Conservation (phyloP, 2,329 filamentous ascomycete species). For the Fusarium nematophilum region DNA sequence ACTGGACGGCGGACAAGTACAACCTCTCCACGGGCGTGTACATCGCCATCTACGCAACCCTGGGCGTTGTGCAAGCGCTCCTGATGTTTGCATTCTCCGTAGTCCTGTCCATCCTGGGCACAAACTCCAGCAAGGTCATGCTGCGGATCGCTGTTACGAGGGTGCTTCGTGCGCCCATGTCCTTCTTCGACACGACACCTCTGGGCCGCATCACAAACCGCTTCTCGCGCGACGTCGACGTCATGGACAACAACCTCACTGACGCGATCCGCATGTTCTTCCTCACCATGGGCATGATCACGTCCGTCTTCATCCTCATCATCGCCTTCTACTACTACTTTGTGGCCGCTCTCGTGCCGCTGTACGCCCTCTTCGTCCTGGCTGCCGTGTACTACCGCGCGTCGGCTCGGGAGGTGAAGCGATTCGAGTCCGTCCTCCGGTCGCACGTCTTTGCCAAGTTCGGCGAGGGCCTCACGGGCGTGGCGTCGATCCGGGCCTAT, state of each 20-base stretch:
- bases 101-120: conserved; percentile 80
- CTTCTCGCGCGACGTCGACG: conserved; percentile 94
- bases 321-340: conserved; percentile 97
- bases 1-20: conserved; percentile 88
- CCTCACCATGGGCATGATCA: conserved; percentile 83
- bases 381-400: conserved; percentile 89
- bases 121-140: conserved; percentile 83
- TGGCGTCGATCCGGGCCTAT: conserved; percentile 89
- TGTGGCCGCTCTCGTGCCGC: conserved; percentile 67
- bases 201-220: conserved; percentile 95
- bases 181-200: conserved; percentile 97
- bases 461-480: conserved; percentile 85
- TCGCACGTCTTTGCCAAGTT: conserved; percentile 93
- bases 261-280: conserved; percentile 95
- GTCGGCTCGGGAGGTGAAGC: conserved; percentile 93
- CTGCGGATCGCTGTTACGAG: conserved; percentile 82
- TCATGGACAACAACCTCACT: conserved; percentile 93
- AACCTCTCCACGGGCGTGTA: conserved; percentile 75
- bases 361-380: conserved; percentile 82
- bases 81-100: conserved; percentile 86
- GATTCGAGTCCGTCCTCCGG: conserved; percentile 89
- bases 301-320: conserved; percentile 87
- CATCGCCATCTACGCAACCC: conserved; percentile 76
- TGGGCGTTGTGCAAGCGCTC: conserved; percentile 77
- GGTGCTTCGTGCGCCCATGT: conserved; percentile 80